These are phyloP conservation scores for Backusella westeae DNA, from an alignment of 192 early-diverging fungal species.

Conservation along the genomic window DNA sequence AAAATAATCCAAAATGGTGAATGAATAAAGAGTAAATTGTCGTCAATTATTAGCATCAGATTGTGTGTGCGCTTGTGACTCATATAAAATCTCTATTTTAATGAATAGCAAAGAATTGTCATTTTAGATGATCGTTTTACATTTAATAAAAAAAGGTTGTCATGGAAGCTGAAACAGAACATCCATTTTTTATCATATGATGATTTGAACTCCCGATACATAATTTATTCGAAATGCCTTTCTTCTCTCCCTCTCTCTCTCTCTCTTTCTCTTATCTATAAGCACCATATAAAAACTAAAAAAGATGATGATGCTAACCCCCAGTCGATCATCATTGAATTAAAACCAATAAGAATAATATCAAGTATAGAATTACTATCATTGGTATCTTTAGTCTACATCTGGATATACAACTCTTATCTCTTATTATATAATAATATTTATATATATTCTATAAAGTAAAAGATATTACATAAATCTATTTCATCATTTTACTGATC, in stretches of 20 bases:
- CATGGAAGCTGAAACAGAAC: neutral
- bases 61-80: neutral
- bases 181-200: neutral
- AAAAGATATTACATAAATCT: neutral
- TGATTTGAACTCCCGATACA: neutral
- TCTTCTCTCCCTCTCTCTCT: neutral
- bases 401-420: neutral
- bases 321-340: neutral
- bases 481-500: slow-evolving; percentile 1
- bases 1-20: neutral
- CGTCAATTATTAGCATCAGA: neutral
- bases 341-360: neutral
- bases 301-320: neutral
- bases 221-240: neutral
- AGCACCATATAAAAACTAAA: neutral
- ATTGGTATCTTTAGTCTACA: neutral
- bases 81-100: neutral
- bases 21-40: neutral
- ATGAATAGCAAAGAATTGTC: neutral
- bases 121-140: neutral
- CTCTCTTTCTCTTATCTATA: neutral
- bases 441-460: neutral
- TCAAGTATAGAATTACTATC: neutral
- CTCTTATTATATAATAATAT: neutral
- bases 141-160: neutral